phyloP scores from a whole-genome alignment of 257 asterid species.

The Jacaranda mimosifolia region DNA sequence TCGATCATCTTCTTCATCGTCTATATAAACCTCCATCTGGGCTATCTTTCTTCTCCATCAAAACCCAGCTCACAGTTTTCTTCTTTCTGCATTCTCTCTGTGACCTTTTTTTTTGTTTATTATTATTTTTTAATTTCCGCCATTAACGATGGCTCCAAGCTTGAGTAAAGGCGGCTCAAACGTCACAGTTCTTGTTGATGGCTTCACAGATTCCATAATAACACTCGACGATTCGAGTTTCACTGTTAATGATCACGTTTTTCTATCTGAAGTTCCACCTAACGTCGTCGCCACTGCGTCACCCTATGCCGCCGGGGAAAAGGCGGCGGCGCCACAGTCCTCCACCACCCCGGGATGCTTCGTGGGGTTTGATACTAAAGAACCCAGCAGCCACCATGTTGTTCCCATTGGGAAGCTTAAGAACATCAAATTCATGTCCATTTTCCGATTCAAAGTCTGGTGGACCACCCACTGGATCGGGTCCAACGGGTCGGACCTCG shows the following conservation, averaged over 20 bases:
- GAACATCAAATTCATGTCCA: conserved; percentile 76
- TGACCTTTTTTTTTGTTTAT: not conserved
- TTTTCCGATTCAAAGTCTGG: conserved; percentile 97
- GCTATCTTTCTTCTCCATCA: conserved; percentile 24
- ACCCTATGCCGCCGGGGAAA: conserved; percentile 43
- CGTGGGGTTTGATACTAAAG: conserved; percentile 62
- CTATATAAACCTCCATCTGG: conserved; percentile 34
- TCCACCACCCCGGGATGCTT: conserved; percentile 64
- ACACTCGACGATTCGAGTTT: conserved; percentile 55
- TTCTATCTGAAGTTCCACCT: conserved; percentile 63
- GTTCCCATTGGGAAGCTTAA: conserved; percentile 78
- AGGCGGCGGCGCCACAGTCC: conserved; percentile 31
- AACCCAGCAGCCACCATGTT: conserved; percentile 59
- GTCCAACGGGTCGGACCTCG: conserved; percentile 75
- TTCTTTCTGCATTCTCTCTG: not conserved
- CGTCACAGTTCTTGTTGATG: conserved; percentile 39
- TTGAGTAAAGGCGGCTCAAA: conserved; percentile 47
- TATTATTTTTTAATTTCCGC: not conserved
- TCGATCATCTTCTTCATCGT: not conserved
- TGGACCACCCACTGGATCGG: conserved; percentile 98
- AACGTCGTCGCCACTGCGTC: conserved; percentile 57
- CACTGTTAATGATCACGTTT: conserved; percentile 55
- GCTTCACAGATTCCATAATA: conserved; percentile 47
- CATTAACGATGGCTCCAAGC: conserved; percentile 61
- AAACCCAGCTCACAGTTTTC: not conserved